phyloP scores from a whole-genome alignment of 176 grass and related monocot genomes.

The Urochloa ruziziensis region DNA sequence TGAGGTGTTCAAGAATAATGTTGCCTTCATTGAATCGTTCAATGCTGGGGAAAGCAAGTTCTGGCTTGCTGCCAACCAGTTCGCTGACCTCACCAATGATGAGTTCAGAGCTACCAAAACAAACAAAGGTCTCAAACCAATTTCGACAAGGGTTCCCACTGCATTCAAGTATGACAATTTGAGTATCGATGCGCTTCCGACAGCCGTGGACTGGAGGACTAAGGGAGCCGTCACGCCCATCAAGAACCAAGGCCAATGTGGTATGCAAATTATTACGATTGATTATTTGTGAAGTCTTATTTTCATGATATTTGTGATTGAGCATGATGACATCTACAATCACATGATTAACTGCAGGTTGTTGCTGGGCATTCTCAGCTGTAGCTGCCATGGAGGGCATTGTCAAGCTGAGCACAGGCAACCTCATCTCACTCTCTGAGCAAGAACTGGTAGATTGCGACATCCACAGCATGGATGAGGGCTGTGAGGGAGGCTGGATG shows the following conservation, averaged over 20 bases:
- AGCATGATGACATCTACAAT: not conserved
- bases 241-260: conserved; percentile 21
- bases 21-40: not conserved
- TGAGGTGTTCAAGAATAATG: conserved; percentile 8
- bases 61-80: conserved; percentile 14
- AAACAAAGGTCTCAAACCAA: not conserved
- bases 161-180: not conserved
- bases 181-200: not conserved
- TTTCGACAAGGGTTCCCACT: not conserved
- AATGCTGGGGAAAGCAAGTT: not conserved
- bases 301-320: not conserved
- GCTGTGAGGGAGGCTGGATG: not conserved
- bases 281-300: not conserved
- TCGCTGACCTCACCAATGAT: not conserved
- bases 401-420: not conserved
- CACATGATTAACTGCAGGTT: not conserved
- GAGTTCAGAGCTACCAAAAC: not conserved
- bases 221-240: conserved; percentile 9
- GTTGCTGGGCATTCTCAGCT: not conserved
- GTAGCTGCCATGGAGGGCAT: not conserved
- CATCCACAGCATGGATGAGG: not conserved
- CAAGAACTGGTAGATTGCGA: not conserved
- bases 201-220: not conserved
- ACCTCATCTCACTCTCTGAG: not conserved
- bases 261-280: not conserved